Conservation (phyloP, 352 stramenopile genomes). For the Aphanomyces astaci region DNA sequence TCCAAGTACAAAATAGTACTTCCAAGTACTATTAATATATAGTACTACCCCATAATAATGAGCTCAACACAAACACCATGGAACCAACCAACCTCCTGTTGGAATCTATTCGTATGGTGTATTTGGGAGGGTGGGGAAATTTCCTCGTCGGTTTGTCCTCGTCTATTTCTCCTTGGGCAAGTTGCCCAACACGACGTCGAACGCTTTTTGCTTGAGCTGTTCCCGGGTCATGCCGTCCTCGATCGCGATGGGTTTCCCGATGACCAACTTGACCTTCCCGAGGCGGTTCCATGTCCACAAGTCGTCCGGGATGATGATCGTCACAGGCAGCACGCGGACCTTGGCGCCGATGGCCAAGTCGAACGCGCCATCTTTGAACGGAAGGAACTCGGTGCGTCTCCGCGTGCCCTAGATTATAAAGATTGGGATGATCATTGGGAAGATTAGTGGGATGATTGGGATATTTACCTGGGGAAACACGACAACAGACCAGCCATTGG, state of each 20-base stretch:
- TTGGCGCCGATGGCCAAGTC: neutral
- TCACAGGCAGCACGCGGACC: neutral
- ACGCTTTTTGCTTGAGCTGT: neutral
- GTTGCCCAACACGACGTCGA: neutral
- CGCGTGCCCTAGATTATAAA: slow-evolving; percentile 6
- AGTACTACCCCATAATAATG: no score
- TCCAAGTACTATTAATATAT: no score
- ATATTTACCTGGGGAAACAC: slow-evolving; percentile 11
- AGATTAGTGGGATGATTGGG: neutral
- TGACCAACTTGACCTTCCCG: neutral
- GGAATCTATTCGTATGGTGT: no score
- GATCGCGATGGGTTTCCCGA: neutral
- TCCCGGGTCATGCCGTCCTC: neutral
- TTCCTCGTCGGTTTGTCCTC: no score
- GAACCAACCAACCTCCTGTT: no score
- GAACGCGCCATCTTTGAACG: slow-evolving; percentile 21
- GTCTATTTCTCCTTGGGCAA: slow-evolving; percentile 3
- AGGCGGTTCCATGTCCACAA: slow-evolving; percentile 6
- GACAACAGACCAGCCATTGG: neutral
- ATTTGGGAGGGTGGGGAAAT: no score
- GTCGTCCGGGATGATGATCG: slow-evolving; percentile 16
- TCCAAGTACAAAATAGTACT: no score
- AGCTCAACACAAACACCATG: no score
- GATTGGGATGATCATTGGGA: neutral
- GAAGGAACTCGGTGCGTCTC: neutral